These are phyloP conservation scores for Magnusiomyces paraingens DNA, from an alignment of 1,139 yeast species.

Conservation along the genomic window DNA sequence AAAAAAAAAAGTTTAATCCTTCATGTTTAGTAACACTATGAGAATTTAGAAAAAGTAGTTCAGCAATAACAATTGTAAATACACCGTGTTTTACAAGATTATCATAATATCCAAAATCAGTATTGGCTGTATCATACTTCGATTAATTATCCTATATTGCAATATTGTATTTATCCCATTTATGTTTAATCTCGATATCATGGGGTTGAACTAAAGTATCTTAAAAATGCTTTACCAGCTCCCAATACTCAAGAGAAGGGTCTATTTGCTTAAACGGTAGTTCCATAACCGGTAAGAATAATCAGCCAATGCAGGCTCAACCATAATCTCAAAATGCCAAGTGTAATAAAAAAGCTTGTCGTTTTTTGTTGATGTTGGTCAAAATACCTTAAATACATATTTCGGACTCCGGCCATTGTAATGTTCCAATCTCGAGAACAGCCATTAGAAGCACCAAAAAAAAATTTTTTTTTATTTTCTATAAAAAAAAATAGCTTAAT, in stretches of 20 bases:
- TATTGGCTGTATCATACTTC: conserved; percentile 28
- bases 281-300: too few relatives aligned
- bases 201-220: conserved; percentile 40
- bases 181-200: conserved; percentile 39
- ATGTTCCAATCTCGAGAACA: too few relatives aligned
- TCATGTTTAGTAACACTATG: conserved; percentile 50
- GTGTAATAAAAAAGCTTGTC: too few relatives aligned
- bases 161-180: conserved; percentile 50
- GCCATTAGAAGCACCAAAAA: too few relatives aligned
- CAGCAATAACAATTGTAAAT: conserved; percentile 53
- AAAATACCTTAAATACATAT: too few relatives aligned
- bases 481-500: too few relatives aligned
- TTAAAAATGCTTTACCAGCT: conserved; percentile 39
- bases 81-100: conserved; percentile 47
- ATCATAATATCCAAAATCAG: conserved; percentile 11
- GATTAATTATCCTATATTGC: conserved; percentile 38
- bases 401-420: too few relatives aligned
- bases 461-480: too few relatives aligned
- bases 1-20: too few relatives aligned
- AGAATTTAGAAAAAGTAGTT: conserved; percentile 47
- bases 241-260: conserved; percentile 34
- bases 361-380: too few relatives aligned
- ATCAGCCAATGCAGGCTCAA: conserved; percentile 43
- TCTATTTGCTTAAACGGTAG: too few relatives aligned
- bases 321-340: conserved; percentile 47